These are phyloP conservation scores for Cystobasidium ongulense DNA, from an alignment of 768 basidiomycete species.

Conservation along the genomic window DNA sequence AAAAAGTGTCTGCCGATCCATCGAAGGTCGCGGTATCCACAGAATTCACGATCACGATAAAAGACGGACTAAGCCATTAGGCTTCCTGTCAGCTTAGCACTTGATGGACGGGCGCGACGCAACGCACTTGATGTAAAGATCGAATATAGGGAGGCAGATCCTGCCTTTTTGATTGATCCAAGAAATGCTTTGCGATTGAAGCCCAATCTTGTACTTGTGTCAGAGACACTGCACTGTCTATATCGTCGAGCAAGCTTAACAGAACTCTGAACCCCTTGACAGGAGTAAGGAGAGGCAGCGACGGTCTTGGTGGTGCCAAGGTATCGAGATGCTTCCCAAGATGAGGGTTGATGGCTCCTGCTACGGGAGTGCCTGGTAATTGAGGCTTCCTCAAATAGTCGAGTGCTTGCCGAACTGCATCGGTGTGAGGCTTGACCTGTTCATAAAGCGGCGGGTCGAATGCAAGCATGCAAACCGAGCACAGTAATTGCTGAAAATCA, in stretches of 20 bases:
- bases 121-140: conserved; percentile 24
- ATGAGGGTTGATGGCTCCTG: neutral
- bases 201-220: neutral
- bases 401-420: neutral
- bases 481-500: neutral
- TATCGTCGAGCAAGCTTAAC: neutral
- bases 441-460: conserved; percentile 6
- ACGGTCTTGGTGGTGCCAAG: conserved; percentile 17
- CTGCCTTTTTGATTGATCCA: neutral
- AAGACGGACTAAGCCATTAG: conserved; percentile 23
- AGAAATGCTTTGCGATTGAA: conserved; percentile 15
- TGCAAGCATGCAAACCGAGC: conserved; percentile 19
- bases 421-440: neutral
- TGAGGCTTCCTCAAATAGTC: neutral
- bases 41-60: conserved; percentile 10
- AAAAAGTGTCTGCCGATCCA: conserved; percentile 5
- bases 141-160: conserved; percentile 4
- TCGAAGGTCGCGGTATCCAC: neutral
- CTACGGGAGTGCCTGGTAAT: neutral
- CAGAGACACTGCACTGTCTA: conserved; percentile 1
- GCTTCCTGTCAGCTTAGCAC: neutral
- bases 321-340: neutral
- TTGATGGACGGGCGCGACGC: neutral
- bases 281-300: neutral
- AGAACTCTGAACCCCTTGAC: neutral